phyloP scores from a whole-genome alignment of 2,329 filamentous ascomycete species.

The Xylaria sp. region DNA sequence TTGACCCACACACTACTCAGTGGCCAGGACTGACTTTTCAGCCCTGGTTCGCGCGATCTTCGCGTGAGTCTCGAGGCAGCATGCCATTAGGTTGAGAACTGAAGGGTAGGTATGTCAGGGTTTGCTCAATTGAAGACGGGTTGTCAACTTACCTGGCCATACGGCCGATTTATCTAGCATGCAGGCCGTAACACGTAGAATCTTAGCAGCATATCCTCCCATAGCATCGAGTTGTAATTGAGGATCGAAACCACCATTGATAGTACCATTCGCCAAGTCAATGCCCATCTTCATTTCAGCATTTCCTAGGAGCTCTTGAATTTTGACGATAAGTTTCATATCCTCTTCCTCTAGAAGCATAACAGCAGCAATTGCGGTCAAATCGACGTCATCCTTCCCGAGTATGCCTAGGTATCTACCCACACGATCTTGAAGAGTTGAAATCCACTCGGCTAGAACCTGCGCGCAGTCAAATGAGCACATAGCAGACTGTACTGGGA shows the following conservation, averaged over 20 bases:
- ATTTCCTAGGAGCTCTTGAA: constrained; percentile 79
- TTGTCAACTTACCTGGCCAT: constrained; percentile 79
- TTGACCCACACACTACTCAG: constrained; percentile 49
- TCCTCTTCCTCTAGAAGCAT: constrained; percentile 95
- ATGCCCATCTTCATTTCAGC: constrained; percentile 83
- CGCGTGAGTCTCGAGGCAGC: constrained; percentile 66
- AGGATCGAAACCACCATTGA: constrained; percentile 62
- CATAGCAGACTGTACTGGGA: constrained; percentile 90
- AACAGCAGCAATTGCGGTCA: constrained; percentile 82
- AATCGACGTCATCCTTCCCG: constrained; percentile 83
- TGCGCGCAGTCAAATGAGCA: constrained; percentile 95
- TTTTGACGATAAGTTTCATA: constrained; percentile 82
- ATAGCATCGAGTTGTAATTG: constrained; percentile 68
- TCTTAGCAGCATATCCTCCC: constrained; percentile 84
- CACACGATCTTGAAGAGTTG: constrained; percentile 93
- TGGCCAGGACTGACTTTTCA: constrained; percentile 61
- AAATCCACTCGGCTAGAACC: constrained; percentile 93
- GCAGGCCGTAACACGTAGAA: constrained; percentile 84
- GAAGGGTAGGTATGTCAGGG: constrained; percentile 30
- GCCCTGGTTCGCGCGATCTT: constrained; percentile 63
- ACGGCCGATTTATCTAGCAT: constrained; percentile 90
- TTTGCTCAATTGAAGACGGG: constrained; percentile 4
- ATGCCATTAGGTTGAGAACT: constrained; percentile 66
- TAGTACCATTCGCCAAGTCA: constrained; percentile 59
- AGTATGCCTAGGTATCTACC: constrained; percentile 88